Evolutionary conservation across 2,329 filamentous ascomycete species (phyloP), one percentile per base, ranked within the genome.

Genomic region (Trichoderma simmonsii): DNA sequence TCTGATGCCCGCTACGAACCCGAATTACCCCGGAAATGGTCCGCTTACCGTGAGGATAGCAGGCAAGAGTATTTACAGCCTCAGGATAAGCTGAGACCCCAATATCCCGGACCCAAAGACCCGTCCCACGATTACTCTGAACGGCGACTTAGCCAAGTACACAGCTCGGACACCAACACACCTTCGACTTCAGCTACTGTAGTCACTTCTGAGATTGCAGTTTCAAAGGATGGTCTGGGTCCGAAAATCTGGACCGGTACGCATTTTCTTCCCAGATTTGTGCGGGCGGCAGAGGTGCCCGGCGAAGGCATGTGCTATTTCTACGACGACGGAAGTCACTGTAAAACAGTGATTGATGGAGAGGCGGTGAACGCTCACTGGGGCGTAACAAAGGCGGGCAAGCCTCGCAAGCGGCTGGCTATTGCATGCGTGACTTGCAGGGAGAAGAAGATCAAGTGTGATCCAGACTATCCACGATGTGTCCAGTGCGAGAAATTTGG

Each of bases 361-460:
- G 93, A 97, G 79, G 86, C 87, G 0, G 94, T 97, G 66, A 97
- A 97, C 79, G 93, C 94, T 1, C 93, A 93, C 75, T 97, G 95
- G 95, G 94, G 95, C 18, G 90, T 97, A 11, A 97, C 95, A 43
- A 97, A 97, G 82, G 94, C 95, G 2, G 95, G 95, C 15, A 97
- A 97, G 83, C 94, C 95, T 62, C 89, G 95, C 75, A 98, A 98
- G 83, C 88, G 95, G 71, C 86, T 97, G 71, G 94, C 95, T 28
- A 94, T 97, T 80, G 94, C 94, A n/a, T 98, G 95, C 79, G 87
- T 97, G 72, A 96, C 94, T 14, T 98, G 95, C 80, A 89, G 95
- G 65, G 94, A 97, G 83, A 98, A 97, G 89, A 98, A 97, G 86
- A 97, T 98, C 83, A 97, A 97, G 81, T 98, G 95, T 78, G 94